Base-by-base conservation (phyloP, 345 rosid species). In the Acer negundo region DNA sequence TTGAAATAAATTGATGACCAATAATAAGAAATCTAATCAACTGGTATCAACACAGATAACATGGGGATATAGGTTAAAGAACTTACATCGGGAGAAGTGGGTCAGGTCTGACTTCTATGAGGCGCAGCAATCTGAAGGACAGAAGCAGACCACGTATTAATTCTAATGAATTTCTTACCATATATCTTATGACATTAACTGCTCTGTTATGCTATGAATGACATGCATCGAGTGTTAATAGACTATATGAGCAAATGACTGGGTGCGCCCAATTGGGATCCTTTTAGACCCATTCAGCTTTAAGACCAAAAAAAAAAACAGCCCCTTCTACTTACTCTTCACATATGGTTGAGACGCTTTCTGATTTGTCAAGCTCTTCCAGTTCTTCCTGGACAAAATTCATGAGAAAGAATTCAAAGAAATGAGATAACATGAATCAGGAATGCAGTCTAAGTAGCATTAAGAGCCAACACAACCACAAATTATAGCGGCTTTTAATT, bases 81-180 rank as follows among this genome's bases (percentile, higher is more conserved):
- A 82, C 79, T 89, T 85, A 92, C 94, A 83, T 67, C 79, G 93
- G 80, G 78, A 92, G 86, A 0, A 92, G 82, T 17, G 97, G 92
- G 82, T 90, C 94, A 1, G 92, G 88, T 75, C 24, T 67, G 70
- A 68, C 56, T 76, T 84, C 86, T 23, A 87, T 79, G 78, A 80
- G 65, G 35, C 0, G 67, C 72, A 86, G 81, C 80, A 90, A 82
- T 78, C 94, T 92, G 87, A 40, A 67, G 71, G 47, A 56, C 26
- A 68, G 17, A 9, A 51, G 63, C 10, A 53, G 42, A 77, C 51
- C 23, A 38, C 23, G 22, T 44, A 75, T 78, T 73, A 79, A 63
- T 64, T 66, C 62, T 22, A 9, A 55, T n/a, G 22, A 79, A 23
- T 20, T 12, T 67, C 68, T 55, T 53, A 42, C 67, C 40, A 38